Evolutionary conservation across 352 stramenopile species (phyloP).

Genomic region (Phytopythium cucurbitacearum): DNA sequence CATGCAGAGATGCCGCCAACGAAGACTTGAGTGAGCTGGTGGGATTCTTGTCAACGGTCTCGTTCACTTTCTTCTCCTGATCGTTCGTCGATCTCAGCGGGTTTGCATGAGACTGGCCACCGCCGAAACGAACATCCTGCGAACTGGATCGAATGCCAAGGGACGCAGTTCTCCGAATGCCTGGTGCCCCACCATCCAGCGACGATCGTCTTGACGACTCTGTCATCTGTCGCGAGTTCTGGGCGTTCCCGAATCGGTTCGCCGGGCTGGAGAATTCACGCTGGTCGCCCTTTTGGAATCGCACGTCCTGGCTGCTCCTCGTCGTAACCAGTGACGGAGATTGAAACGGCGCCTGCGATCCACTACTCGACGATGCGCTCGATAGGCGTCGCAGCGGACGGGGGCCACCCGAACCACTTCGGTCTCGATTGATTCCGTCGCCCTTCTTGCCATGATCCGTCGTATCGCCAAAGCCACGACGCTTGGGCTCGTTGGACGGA

Average conservation of each 20-base stretch:
- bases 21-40: not conserved
- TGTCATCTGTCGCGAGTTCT: constrained; percentile 5
- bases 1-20: too few species aligned
- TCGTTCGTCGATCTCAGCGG: constrained; percentile 9
- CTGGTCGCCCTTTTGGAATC: constrained; percentile 22
- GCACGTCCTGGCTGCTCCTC: constrained; percentile 51
- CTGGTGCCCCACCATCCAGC: constrained; percentile 17
- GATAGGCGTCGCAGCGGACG: constrained; percentile 15
- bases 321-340: constrained; percentile 18
- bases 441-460: not conserved
- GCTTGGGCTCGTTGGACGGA: constrained; percentile 3
- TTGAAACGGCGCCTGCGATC: constrained; percentile 16
- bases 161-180: constrained; percentile 8
- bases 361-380: constrained; percentile 8
- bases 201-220: constrained; percentile 25
- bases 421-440: not conserved
- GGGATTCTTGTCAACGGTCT: constrained; percentile 4
- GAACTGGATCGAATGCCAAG: constrained; percentile 10
- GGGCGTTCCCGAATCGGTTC: not conserved
- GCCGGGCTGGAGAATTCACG: not conserved
- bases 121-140: constrained; percentile 10
- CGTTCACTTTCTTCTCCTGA: constrained; percentile 14
- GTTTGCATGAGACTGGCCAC: constrained; percentile 16
- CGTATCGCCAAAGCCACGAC: not conserved
- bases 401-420: constrained; percentile 9